Evolutionary conservation across 129 eudicot genomes (phyloP).

Genomic region (Rutidosis leptorrhynchoides): DNA sequence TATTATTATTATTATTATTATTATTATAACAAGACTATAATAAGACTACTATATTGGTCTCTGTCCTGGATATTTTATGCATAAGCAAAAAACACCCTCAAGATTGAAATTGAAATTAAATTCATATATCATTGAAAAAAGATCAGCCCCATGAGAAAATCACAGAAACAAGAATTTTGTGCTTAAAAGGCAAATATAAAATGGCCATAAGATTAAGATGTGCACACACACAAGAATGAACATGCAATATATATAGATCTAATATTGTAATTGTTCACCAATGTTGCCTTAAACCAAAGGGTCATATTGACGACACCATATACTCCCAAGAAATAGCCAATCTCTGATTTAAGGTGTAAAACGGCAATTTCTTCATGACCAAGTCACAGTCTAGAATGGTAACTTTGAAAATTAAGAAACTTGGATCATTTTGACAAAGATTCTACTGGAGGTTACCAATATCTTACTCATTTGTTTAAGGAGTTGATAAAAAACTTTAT

Average conservation of each 20-base stretch:
- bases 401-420: background rate
- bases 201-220: background rate
- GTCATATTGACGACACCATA: background rate
- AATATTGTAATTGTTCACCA: background rate
- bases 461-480: constrained; percentile 5
- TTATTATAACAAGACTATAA: too few relatives aligned
- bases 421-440: constrained; percentile 5
- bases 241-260: background rate
- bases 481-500: constrained; percentile 3
- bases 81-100: background rate
- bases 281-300: constrained; percentile 4
- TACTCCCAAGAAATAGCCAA: background rate
- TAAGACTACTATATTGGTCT: too few relatives aligned
- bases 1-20: too few relatives aligned
- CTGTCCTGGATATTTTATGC: background rate
- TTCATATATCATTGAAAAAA: background rate
- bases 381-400: background rate
- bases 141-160: background rate
- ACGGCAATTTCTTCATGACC: background rate
- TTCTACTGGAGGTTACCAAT: background rate
- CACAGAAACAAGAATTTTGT: background rate
- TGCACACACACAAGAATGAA: background rate
- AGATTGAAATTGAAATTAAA: too few relatives aligned
- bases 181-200: background rate
- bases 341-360: background rate